phyloP scores from a whole-genome alignment of 148 eudicot species.

The Chenopodium suecicum region DNA sequence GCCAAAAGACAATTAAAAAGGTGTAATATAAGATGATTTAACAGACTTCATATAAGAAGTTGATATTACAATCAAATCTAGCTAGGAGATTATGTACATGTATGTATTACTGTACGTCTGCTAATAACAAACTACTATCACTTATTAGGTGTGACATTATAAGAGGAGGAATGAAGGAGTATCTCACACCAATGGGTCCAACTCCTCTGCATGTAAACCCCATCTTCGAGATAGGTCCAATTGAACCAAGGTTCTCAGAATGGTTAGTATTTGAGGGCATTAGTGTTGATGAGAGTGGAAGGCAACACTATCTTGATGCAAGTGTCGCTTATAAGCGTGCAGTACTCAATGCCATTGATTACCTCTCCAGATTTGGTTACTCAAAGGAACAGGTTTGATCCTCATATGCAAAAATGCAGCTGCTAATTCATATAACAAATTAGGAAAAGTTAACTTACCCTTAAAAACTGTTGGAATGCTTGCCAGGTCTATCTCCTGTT shows the following conservation, averaged over 20 bases:
- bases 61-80: background rate
- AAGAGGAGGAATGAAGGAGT: conserved; percentile 90
- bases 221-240: conserved; percentile 89
- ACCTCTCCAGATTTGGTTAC: conserved; percentile 87
- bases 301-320: conserved; percentile 92
- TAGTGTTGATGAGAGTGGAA: conserved; percentile 92
- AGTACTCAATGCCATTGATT: conserved; percentile 91
- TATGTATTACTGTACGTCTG: background rate
- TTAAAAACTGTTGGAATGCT: conserved; percentile 9
- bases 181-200: conserved; percentile 98
- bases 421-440: background rate
- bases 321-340: conserved; percentile 94
- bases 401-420: background rate
- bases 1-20: background rate
- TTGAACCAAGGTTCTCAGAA: conserved; percentile 92
- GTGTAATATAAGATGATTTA: background rate
- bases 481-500: conserved; percentile 75
- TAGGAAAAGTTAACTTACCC: conserved; percentile 5
- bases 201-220: conserved; percentile 91
- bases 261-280: conserved; percentile 98
- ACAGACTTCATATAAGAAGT: background rate
- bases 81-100: background rate
- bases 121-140: background rate
- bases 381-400: conserved; percentile 82
- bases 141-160: conserved; percentile 82